Base-by-base conservation (phyloP, 2,329 filamentous ascomycete species). In the Mycocentrospora acerina region DNA sequence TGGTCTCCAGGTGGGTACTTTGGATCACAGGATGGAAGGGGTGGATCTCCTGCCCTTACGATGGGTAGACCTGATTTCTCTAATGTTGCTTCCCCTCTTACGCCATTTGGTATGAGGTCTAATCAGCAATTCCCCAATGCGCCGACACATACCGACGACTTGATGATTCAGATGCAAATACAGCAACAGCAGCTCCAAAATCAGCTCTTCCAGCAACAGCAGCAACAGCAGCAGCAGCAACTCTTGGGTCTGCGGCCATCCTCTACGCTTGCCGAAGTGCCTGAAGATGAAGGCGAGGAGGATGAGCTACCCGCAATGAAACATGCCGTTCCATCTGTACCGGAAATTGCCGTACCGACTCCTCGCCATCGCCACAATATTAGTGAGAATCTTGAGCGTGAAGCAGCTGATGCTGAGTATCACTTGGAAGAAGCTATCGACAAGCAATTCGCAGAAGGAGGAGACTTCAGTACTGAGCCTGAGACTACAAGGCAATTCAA, bases 391-490 rank as follows among this genome's bases (percentile, higher is more conserved):
- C 76, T 95, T 16, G 89, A 95, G 62, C 85, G 84, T 46, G 89
- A 93, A 52, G 85, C 94, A 39, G 85, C 93, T 33, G 86, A 90
- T 58, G 85, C 87, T 4, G 88, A 95, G 56, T 91, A 93, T 59
- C 88, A 91, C 55, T 68, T 93, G 45, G 87, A 90, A 60, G 82
- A 90, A 60, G 83, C 88, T 44, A 82, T 90, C 46, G 82, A 88
- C 35, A 83, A 85, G 37, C 85, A 91, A 57, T 74, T 91, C 32
- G 85, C 90, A 43, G 85, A 90, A 51, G 84, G 86, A 38, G 86
- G 88, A 51, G 62, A 59, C 56, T 71, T 88, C 59, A 87, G 82
- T 55, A 84, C 83, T 2, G 81, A 68, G 44, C 55, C 64, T 44
- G 57, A 67, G 37, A 44, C 48, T 22, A 58, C 48, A 18, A 41